A percentile compares a stretch with the other conserved stretches of the same genome.
Evolutionary conservation across 208 protist species (phyloP).

Genomic region (Crithidia bombi): DNA sequence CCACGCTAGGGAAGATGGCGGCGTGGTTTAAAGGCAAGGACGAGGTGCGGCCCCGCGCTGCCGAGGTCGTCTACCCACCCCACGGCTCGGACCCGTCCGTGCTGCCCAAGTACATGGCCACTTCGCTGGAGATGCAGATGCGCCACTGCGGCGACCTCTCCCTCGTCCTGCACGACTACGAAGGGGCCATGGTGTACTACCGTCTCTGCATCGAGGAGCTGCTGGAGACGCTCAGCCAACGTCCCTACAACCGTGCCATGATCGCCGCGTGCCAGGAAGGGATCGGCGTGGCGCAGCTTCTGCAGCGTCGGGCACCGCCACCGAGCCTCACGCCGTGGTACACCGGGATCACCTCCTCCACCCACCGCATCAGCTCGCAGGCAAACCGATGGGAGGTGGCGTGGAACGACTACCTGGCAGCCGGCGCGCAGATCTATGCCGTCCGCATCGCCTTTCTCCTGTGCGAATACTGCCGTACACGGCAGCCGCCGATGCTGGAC

Average conservation of each 20-base stretch:
- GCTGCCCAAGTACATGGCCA: constrained; percentile 52
- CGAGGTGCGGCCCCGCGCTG: constrained; percentile 52
- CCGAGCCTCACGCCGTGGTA: constrained; percentile 64
- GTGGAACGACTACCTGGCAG: constrained; percentile 65
- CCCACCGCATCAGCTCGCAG: constrained; percentile 48
- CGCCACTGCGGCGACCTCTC: constrained; percentile 75
- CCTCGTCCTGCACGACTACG: constrained; percentile 69
- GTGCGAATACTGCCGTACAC: constrained; percentile 71
- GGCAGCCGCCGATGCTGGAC: constrained; percentile 59
- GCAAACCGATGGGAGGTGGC: constrained; percentile 70
- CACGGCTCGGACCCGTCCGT: constrained; percentile 15
- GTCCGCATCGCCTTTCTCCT: constrained; percentile 67
- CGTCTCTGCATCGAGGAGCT: constrained; percentile 80
- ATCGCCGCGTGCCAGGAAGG: constrained; percentile 82
- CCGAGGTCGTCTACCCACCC: constrained; percentile 21
- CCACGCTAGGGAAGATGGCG: constrained; percentile 81
- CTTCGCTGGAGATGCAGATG: constrained; percentile 86
- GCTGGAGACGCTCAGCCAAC: constrained; percentile 52
- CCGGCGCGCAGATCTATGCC: constrained; percentile 45
- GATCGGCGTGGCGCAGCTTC: constrained; percentile 61
- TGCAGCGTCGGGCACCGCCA: constrained; percentile 49
- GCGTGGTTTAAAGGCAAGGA: constrained; percentile 84
- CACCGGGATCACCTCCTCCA: constrained; percentile 41
- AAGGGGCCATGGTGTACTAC: constrained; percentile 63
- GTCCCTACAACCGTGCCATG: constrained; percentile 70